phyloP scores from a whole-genome alignment of 768 basidiomycete species.

The Rhodotorula paludigena region DNA sequence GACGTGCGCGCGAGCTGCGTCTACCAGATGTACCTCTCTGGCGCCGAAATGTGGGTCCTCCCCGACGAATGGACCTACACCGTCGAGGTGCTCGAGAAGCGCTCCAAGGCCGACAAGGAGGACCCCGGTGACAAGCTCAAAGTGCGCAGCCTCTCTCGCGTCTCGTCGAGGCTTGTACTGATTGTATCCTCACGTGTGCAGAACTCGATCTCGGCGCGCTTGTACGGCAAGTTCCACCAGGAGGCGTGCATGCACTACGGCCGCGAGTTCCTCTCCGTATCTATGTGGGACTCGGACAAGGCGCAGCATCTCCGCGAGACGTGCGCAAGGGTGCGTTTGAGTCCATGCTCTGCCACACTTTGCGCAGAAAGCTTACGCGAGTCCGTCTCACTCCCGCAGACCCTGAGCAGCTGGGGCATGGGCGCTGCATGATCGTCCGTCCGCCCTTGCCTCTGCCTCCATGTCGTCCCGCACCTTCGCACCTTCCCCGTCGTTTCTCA shows the following conservation, averaged over 20 bases:
- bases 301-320: slow-evolving; percentile 40
- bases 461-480: background rate
- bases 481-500: background rate
- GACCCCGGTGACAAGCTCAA: slow-evolving; percentile 43
- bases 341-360: no score
- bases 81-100: slow-evolving; percentile 39
- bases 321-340: slow-evolving; percentile 26
- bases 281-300: slow-evolving; percentile 42
- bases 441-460: background rate
- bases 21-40: slow-evolving; percentile 44
- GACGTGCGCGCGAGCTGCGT: slow-evolving; percentile 41
- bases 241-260: slow-evolving; percentile 45
- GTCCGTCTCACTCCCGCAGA: slow-evolving; percentile 9
- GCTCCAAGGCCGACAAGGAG: slow-evolving; percentile 19
- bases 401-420: slow-evolving; percentile 33
- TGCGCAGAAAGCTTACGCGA: no score
- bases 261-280: slow-evolving; percentile 41
- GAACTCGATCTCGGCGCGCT: slow-evolving; percentile 41
- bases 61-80: slow-evolving; percentile 44
- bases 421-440: background rate
- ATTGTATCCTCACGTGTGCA: background rate
- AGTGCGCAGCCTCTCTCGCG: slow-evolving; percentile 16
- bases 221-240: slow-evolving; percentile 43
- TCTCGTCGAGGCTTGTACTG: background rate
- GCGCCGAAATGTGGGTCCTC: slow-evolving; percentile 43